Evolutionary conservation across 106 monocot species (phyloP), one percentile per base, ranked within the genome.

Genomic region (Iris macrosiphon): DNA sequence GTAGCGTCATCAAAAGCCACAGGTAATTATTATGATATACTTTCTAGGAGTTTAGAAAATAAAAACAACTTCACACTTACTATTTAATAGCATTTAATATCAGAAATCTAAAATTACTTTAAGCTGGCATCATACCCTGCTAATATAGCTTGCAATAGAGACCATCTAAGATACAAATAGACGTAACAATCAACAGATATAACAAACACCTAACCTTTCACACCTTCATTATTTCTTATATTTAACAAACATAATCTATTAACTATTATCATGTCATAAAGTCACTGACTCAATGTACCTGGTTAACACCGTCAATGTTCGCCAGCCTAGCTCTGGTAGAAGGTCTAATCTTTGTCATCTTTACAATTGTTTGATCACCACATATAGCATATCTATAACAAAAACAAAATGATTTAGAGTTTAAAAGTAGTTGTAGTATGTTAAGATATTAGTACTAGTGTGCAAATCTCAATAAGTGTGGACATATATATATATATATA

Each of bases 281-380:
- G 27, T 19, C 49, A 47, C n/a, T 48, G 39, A 29, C 20, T 19
- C 49, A 47, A 19, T 48, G 39, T 80, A 98, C 96, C 87, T 98
- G 98, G 70, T 98, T 98, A 55, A 98, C 77, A 68, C 98, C 91
- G 59, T 84, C 98, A 60, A 91, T 81, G 48, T 84, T 98, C 41
- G 98, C 98, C 46, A 98, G 64, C 60, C 87, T 78, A 66, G 87
- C 83, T 80, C 22, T 79, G 49, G 80, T 83, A 50, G 83, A 81
- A 39, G 98, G 98, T 57, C 98, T 83, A 48, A 37, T 63, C 65
- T 91, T 87, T 23, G 87, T 51, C 15, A 98, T 80, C 69, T 55
- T 87, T 71, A 66, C 71, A 18, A 98, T 74, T 48, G 86, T 79
- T 75, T 91, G 75, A 76, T 98, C 91, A 47, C 98, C 91, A 74